These are phyloP conservation scores for Phytophthora hybrid DNA, from an alignment of 352 stramenopile genomes.

Conservation along the genomic window DNA sequence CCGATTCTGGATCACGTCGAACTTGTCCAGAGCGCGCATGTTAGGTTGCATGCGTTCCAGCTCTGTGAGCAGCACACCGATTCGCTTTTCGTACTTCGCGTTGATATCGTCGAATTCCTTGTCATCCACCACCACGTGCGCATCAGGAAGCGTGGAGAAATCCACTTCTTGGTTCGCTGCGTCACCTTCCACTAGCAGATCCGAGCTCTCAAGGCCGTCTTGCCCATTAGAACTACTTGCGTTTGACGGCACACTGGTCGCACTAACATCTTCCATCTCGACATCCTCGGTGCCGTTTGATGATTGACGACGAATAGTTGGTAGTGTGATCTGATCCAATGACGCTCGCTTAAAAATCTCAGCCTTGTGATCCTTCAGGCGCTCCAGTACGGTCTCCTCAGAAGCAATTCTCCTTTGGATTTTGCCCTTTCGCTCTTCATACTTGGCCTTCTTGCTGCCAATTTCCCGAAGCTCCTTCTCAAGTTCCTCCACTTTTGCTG, in stretches of 20 bases:
- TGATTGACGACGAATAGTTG: conserved; percentile 48
- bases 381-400: conserved; percentile 93
- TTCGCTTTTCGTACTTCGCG: conserved; percentile 67
- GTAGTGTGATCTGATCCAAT: conserved; percentile 95
- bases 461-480: conserved; percentile 75
- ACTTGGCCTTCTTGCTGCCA: conserved; percentile 65
- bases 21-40: conserved; percentile 95
- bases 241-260: neutral
- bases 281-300: conserved; percentile 50
- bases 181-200: conserved; percentile 61
- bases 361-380: conserved; percentile 93
- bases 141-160: conserved; percentile 87
- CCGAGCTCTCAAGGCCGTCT: conserved; percentile 41
- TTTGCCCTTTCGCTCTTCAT: conserved; percentile 69
- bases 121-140: conserved; percentile 74
- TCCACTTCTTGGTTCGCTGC: conserved; percentile 81
- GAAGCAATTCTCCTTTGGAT: conserved; percentile 87
- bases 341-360: conserved; percentile 96
- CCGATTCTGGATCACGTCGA: conserved; percentile 83
- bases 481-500: conserved; percentile 56
- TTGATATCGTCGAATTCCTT: conserved; percentile 92
- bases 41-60: conserved; percentile 98
- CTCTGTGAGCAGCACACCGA: conserved; percentile 73
- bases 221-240: neutral
- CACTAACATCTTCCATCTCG: conserved; percentile 66